phyloP scores from a whole-genome alignment of 768 basidiomycete species.

The Leucogyrophana mollusca region DNA sequence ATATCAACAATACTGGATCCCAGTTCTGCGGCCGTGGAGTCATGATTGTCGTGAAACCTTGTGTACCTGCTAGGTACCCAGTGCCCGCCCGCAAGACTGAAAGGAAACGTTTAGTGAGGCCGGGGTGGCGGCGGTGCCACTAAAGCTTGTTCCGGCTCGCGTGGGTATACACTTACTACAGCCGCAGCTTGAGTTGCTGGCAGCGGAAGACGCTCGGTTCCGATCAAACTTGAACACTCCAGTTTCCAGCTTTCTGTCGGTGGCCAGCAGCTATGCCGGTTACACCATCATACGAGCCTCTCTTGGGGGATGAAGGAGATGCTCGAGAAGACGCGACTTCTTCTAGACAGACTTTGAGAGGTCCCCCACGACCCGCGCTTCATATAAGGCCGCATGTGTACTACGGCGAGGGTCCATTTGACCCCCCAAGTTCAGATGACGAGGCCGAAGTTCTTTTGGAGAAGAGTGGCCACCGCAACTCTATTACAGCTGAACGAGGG shows the following conservation, averaged over 20 bases:
- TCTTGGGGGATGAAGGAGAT: slow-evolving; percentile 24
- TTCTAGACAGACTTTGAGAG: slow-evolving; percentile 3
- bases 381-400: slow-evolving; percentile 41
- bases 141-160: too few relatives aligned
- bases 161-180: too few relatives aligned
- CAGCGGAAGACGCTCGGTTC: too few relatives aligned
- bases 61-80: not conserved
- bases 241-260: not conserved
- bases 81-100: not conserved
- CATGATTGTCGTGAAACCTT: slow-evolving; percentile 20
- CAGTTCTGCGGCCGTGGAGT: slow-evolving; percentile 48
- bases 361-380: slow-evolving; percentile 6
- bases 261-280: slow-evolving; percentile 23
- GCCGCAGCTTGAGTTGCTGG: too few relatives aligned
- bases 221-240: too few relatives aligned
- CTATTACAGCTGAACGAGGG: slow-evolving; percentile 27
- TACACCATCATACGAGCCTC: slow-evolving; percentile 25
- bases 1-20: slow-evolving; percentile 88
- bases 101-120: too few relatives aligned
- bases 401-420: slow-evolving; percentile 77
- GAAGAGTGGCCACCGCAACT: slow-evolving; percentile 34
- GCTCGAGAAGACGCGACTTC: slow-evolving; percentile 6
- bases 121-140: too few relatives aligned
- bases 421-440: slow-evolving; percentile 79
- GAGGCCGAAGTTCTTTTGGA: slow-evolving; percentile 55